Evolutionary conservation across 345 rosid species (phyloP).

Genomic region (Salix exigua): DNA sequence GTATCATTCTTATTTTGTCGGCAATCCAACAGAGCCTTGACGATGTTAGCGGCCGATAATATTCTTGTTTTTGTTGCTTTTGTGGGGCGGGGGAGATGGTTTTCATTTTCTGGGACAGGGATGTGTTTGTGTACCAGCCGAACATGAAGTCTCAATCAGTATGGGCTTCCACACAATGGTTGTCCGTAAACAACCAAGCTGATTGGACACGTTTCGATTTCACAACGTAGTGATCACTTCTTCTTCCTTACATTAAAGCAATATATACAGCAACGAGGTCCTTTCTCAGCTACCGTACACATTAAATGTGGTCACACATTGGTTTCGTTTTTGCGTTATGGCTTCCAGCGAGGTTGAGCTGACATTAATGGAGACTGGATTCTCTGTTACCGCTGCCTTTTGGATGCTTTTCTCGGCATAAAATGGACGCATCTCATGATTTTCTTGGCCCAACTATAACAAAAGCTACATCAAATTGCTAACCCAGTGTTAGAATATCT

Average conservation of each 20-base stretch:
- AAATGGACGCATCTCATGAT: background rate
- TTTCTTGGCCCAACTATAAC: background rate
- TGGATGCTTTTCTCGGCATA: background rate
- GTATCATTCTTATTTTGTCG: background rate
- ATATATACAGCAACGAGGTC: slow-evolving; percentile 6
- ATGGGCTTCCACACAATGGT: slow-evolving; percentile 11
- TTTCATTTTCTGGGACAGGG: background rate
- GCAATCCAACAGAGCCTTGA: background rate
- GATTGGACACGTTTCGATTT: slow-evolving; percentile 6
- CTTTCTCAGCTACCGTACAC: background rate
- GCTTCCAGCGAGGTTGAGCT: too few species aligned
- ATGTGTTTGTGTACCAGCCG: background rate
- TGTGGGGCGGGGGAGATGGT: slow-evolving; percentile 2
- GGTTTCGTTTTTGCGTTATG: slow-evolving; percentile 5
- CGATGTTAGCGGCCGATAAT: background rate
- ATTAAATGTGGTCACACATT: slow-evolving; percentile 7
- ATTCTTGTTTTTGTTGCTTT: background rate
- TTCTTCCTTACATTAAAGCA: slow-evolving; percentile 18
- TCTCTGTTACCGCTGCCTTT: background rate
- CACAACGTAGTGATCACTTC: background rate
- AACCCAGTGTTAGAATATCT: background rate
- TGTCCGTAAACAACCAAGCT: slow-evolving; percentile 15
- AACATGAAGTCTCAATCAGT: slow-evolving; percentile 11
- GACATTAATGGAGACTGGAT: background rate
- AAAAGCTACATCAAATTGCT: background rate